Percentiles rank a stretch among this genome's conserved stretches.
Evolutionary conservation across 1,284 basidiomycete species (phyloP).

Genomic region (Apiotrichum laibachii): DNA sequence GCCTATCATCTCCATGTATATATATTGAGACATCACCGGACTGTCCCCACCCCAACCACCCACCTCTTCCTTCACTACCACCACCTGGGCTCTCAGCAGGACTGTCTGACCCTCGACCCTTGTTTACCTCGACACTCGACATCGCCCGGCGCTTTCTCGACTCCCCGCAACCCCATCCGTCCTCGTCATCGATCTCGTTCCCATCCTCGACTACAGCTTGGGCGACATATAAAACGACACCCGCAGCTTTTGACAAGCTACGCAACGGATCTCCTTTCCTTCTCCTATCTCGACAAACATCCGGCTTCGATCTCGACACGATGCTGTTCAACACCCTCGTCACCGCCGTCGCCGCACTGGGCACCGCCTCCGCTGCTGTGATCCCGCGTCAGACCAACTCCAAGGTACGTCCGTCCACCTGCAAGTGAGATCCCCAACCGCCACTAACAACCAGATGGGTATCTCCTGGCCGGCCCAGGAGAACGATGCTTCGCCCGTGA

Average conservation of each 20-base stretch:
- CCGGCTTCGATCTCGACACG: neutral
- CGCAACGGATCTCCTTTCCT: neutral
- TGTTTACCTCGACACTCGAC: too few relatives aligned
- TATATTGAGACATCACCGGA: too few relatives aligned
- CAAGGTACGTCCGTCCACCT: neutral
- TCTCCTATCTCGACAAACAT: neutral
- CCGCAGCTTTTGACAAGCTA: neutral
- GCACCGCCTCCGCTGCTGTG: neutral
- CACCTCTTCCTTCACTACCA: too few relatives aligned
- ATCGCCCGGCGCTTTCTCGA: too few relatives aligned
- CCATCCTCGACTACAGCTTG: too few relatives aligned
- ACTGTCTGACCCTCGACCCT: too few relatives aligned
- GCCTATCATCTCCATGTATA: too few relatives aligned
- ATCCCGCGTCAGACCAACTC: neutral
- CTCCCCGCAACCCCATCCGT: too few relatives aligned
- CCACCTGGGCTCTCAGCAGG: too few relatives aligned
- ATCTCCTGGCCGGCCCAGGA: conserved; percentile 11
- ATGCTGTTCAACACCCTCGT: neutral
- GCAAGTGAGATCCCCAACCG: neutral
- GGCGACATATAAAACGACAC: too few relatives aligned
- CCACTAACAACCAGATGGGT: conserved; percentile 1
- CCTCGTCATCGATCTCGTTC: too few relatives aligned
- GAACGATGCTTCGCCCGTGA: conserved; percentile 1
- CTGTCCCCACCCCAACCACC: too few relatives aligned
- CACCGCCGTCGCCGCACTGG: neutral